These are phyloP conservation scores for Lecanicillium sp. DNA, from an alignment of 2,329 filamentous ascomycete species.

Conservation along the genomic window DNA sequence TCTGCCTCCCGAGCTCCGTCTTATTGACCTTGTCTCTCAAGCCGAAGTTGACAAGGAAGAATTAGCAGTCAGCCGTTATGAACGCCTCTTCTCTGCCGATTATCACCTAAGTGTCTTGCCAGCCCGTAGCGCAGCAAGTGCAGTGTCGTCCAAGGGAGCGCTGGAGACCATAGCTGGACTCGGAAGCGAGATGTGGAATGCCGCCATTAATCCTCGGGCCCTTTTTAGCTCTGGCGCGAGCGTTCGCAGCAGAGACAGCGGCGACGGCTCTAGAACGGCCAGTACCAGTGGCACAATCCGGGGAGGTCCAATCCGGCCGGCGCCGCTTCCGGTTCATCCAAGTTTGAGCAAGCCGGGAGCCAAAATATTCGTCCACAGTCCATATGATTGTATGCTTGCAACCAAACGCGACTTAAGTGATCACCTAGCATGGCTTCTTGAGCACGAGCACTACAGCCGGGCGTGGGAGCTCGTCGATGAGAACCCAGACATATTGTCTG, in stretches of 20 bases:
- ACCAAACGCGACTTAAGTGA: constrained; percentile 82
- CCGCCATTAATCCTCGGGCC: constrained; percentile 76
- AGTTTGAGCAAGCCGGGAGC: constrained; percentile 50
- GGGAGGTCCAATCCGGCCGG: constrained; percentile 21
- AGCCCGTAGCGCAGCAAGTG: constrained; percentile 60
- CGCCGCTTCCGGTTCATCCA: constrained; percentile 40
- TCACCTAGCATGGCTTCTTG: constrained; percentile 78
- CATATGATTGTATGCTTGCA: constrained; percentile 91
- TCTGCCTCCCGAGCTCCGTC: constrained; percentile 77
- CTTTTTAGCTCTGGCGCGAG: constrained; percentile 86
- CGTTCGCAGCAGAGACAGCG: constrained; percentile 56
- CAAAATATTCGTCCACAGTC: constrained; percentile 90
- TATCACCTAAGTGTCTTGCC: constrained; percentile 86
- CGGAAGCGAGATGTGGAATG: constrained; percentile 80
- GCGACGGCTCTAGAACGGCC: constrained; percentile 44
- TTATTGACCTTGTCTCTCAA: constrained; percentile 85
- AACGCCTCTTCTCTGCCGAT: constrained; percentile 78
- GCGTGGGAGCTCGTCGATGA: constrained; percentile 88
- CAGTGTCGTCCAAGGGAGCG: constrained; percentile 62
- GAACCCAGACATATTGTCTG: constrained; percentile 66
- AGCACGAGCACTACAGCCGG: constrained; percentile 72
- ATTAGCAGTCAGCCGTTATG: constrained; percentile 78
- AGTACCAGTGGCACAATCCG: constrained; percentile 29
- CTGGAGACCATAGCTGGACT: constrained; percentile 69
- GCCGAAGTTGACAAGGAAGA: constrained; percentile 83